Conservation (phyloP, 495 filamentous ascomycete species). For the Neurospora discreta region DNA sequence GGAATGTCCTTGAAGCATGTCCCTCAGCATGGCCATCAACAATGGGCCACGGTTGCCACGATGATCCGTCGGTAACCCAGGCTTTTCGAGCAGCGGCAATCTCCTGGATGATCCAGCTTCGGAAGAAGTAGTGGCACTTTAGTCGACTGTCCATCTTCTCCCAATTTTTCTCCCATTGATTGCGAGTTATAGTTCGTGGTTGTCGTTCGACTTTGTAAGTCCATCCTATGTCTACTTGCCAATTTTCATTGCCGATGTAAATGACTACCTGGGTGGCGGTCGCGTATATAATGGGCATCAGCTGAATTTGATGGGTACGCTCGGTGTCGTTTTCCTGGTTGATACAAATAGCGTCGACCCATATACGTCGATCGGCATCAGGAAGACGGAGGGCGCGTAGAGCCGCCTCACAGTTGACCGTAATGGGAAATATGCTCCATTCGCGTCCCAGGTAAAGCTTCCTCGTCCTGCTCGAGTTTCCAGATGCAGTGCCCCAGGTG, state of each 20-base stretch:
- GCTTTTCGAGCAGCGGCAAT: conserved; percentile 11
- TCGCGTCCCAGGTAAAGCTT: conserved; percentile 11
- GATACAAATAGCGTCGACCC: conserved; percentile 26
- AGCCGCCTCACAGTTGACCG: conserved; percentile 11
- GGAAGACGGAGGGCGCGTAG: conserved; percentile 10
- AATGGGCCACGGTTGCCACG: conserved; percentile 9
- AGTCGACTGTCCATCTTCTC: conserved; percentile 5
- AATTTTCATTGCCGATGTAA: conserved; percentile 14
- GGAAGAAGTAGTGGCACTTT: conserved; percentile 12
- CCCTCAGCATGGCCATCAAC: background rate
- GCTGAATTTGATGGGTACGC: conserved; percentile 13
- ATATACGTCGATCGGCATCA: conserved; percentile 7
- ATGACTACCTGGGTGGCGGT: conserved; percentile 17
- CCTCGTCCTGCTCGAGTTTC: conserved; percentile 6
- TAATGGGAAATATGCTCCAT: conserved; percentile 12
- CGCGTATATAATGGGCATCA: conserved; percentile 23
- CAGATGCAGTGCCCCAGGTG: conserved; percentile 10
- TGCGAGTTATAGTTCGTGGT: background rate
- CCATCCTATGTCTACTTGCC: background rate
- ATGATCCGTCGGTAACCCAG: conserved; percentile 9
- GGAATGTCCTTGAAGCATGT: conserved; percentile 1
- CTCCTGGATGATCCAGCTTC: conserved; percentile 18
- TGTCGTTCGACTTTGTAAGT: background rate
- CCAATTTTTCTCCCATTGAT: conserved; percentile 6
- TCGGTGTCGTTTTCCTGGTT: conserved; percentile 17